Percentiles rank a stretch among this genome's conserved stretches.
These are phyloP conservation scores for Gloeostereum incarnatum DNA, from an alignment of 768 basidiomycete genomes.

Conservation along the genomic window DNA sequence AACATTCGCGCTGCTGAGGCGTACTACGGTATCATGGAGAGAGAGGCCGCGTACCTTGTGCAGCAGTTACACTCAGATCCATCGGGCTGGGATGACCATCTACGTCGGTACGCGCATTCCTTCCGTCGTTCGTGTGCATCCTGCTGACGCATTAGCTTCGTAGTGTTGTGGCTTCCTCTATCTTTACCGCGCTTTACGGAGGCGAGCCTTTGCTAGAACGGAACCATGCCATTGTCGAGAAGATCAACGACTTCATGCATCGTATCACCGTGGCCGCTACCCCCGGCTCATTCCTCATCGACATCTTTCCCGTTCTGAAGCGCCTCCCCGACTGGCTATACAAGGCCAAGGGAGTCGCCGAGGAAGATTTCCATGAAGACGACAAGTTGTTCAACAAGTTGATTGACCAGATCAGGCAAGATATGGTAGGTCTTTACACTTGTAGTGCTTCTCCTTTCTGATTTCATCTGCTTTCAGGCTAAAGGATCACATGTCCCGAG, in stretches of 20 bases:
- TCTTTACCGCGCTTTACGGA: not conserved
- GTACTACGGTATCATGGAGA: not conserved
- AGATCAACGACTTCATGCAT: slow-evolving; percentile 8
- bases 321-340: slow-evolving; percentile 14
- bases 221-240: not conserved
- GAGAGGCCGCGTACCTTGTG: not conserved
- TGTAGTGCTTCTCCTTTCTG: not conserved
- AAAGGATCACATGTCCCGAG: not conserved
- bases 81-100: slow-evolving; percentile 16
- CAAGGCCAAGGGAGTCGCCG: slow-evolving; percentile 13
- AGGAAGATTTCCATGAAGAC: slow-evolving; percentile 9
- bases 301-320: slow-evolving; percentile 17
- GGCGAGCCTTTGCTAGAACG: not conserved
- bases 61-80: slow-evolving; percentile 4
- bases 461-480: not conserved
- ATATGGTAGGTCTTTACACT: not conserved
- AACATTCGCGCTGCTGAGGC: not conserved
- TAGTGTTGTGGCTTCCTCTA: not conserved
- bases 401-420: not conserved
- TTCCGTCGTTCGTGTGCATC: not conserved
- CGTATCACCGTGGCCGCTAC: slow-evolving; percentile 16
- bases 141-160: too few relatives aligned
- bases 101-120: not conserved
- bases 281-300: slow-evolving; percentile 21
- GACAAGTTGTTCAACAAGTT: not conserved